Evolutionary conservation across 495 filamentous ascomycete genomes (phyloP).

Genomic region (Penicillium pulvis): DNA sequence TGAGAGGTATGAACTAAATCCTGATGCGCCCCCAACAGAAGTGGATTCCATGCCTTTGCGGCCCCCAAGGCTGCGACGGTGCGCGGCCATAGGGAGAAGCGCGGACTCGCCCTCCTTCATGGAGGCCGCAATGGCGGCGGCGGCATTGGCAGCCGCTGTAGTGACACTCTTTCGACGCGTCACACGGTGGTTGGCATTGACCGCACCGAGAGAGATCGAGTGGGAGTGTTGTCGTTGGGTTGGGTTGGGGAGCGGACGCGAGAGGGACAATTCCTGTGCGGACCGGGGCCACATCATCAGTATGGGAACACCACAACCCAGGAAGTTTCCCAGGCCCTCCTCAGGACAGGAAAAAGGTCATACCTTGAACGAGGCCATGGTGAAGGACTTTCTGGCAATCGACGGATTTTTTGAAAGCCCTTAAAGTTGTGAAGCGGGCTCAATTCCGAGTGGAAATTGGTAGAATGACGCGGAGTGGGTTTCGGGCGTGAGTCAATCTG

Average conservation of each 20-base stretch:
- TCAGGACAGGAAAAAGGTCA: neutral
- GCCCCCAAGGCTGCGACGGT: constrained; percentile 49
- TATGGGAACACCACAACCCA: constrained; percentile 2
- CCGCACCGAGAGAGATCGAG: constrained; percentile 74
- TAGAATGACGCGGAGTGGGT: constrained; percentile 23
- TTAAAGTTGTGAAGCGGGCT: constrained; percentile 21
- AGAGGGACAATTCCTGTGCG: constrained; percentile 48
- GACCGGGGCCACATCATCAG: constrained; percentile 25
- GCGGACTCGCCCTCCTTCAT: constrained; percentile 61
- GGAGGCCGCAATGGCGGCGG: constrained; percentile 74
- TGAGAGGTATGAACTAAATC: constrained; percentile 45
- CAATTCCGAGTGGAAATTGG: constrained; percentile 32
- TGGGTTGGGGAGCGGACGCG: constrained; percentile 45
- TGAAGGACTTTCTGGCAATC: constrained; percentile 36
- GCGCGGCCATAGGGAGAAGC: constrained; percentile 38
- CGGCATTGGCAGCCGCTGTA: constrained; percentile 72
- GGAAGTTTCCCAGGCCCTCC: neutral
- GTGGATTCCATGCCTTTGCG: constrained; percentile 50
- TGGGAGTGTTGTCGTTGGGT: constrained; percentile 79
- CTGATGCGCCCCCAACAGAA: constrained; percentile 40
- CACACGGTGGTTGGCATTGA: constrained; percentile 81
- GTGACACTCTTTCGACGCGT: constrained; percentile 93
- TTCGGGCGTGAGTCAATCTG: constrained; percentile 12
- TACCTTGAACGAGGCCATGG: constrained; percentile 54
- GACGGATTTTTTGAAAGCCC: constrained; percentile 37